Conservation (phyloP, 352 stramenopile species). For the Phytophthora cajani region DNA sequence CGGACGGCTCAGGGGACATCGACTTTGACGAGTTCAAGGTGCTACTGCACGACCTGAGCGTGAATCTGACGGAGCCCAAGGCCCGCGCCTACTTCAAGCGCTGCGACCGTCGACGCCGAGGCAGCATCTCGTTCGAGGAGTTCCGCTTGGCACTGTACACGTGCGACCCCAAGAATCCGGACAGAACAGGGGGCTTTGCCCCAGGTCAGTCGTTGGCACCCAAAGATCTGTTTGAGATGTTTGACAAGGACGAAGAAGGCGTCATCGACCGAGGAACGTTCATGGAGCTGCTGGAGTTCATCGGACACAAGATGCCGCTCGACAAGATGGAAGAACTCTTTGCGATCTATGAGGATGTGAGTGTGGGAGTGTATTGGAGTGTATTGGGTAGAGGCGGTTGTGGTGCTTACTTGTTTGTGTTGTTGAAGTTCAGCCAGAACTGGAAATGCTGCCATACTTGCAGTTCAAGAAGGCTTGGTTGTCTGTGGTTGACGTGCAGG, state of each 20-base stretch:
- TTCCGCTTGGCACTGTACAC: slow-evolving; percentile 81
- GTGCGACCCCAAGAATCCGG: slow-evolving; percentile 82
- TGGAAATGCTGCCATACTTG: slow-evolving; percentile 74
- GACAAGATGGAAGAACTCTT: slow-evolving; percentile 77
- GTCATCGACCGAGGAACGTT: slow-evolving; percentile 73
- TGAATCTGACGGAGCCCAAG: slow-evolving; percentile 75
- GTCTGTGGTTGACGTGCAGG: slow-evolving; percentile 70
- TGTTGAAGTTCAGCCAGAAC: slow-evolving; percentile 52
- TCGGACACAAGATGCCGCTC: slow-evolving; percentile 68
- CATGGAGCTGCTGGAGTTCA: slow-evolving; percentile 70
- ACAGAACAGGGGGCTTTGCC: slow-evolving; percentile 69
- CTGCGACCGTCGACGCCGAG: slow-evolving; percentile 68
- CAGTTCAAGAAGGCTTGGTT: slow-evolving; percentile 81
- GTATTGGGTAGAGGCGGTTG: neutral
- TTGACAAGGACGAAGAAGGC: slow-evolving; percentile 75
- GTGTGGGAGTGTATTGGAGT: slow-evolving; percentile 5
- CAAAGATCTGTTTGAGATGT: slow-evolving; percentile 87
- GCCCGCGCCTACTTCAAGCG: slow-evolving; percentile 79
- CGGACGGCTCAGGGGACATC: slow-evolving; percentile 77
- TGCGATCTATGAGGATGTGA: slow-evolving; percentile 70
- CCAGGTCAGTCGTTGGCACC: slow-evolving; percentile 72
- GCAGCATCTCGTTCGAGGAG: slow-evolving; percentile 82
- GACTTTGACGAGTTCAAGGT: slow-evolving; percentile 83
- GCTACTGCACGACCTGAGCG: slow-evolving; percentile 61
- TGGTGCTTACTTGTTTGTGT: neutral